Base-by-base conservation (phyloP, 192 early-diverging fungal species). In the Geranomyces michiganensis region DNA sequence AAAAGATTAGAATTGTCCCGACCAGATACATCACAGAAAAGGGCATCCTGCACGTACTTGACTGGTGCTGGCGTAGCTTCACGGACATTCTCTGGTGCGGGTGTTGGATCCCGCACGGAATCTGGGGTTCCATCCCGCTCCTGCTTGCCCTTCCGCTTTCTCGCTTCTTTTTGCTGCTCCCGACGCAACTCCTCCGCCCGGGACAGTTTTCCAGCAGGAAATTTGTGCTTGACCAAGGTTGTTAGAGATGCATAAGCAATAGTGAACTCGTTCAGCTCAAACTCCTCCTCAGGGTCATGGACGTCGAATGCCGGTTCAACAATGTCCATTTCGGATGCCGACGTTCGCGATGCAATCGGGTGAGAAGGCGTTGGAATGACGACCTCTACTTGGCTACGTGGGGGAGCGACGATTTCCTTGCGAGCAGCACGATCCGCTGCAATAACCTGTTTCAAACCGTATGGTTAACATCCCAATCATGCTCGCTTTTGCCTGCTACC, bases 171-270 rank as follows among this genome's bases (percentile, higher is more conserved):
- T 33, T 15, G 62, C 41, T 67, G 19, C 43, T 59, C 22, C 31
- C 26, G 36, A 12, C 43, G 55, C 45, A 55, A 62, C 63, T 62
- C 43, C 63, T 74, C 65, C 26, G 29, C 29, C 32, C 44, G 17
- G 36, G 73, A 74, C 30, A 74, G 59, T 47, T 68, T 74, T 33
- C 73, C 73, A 17, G 53, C 22, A 21, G 49, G 30, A 36, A 70
- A 70, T 26, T 70, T 70, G 56, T 70, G 68, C 14, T 33, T 59
- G 30, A 70, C 60, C 5, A 70, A 43, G 9, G 33, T 47, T 15
- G 9, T 30, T 21, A 68, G 59, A 32, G 46, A 55, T 21, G 24
- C 30, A 24, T 29, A n/a, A 27, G 60, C 48, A 26, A 61, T 48
- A 22, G 47, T 62, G 19, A 14, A 15, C 27, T 62, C 48, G 26